A percentile compares a stretch with the other conserved stretches of the same genome.
These are phyloP conservation scores for Ceratobasidium sp. DNA, from an alignment of 1,284 basidiomycete species.

Conservation along the genomic window DNA sequence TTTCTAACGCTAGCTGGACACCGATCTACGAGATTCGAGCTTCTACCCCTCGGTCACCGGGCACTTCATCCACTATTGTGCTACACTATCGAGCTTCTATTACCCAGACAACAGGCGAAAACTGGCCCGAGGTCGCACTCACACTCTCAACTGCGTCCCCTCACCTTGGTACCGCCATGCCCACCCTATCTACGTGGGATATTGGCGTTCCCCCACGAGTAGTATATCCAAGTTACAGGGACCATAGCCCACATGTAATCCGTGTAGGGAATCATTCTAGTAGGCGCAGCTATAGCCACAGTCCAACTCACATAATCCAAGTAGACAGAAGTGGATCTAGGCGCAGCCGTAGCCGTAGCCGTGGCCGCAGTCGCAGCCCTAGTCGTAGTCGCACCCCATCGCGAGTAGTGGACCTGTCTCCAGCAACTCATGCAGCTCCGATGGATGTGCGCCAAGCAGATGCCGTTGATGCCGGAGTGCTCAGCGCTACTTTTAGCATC, in stretches of 20 bases:
- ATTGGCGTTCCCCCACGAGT: constrained; percentile 20
- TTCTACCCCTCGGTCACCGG: constrained; percentile 47
- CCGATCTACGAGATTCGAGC: constrained; percentile 46
- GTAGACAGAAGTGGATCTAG: too few relatives aligned
- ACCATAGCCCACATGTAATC: too few relatives aligned
- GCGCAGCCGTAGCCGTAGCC: too few relatives aligned
- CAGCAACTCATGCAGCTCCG: too few relatives aligned
- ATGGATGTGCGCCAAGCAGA: constrained; percentile 12
- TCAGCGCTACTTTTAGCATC: constrained; percentile 40
- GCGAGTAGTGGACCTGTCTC: neutral
- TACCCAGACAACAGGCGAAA: constrained; percentile 43
- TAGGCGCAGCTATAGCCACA: neutral
- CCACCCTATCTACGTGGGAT: constrained; percentile 36
- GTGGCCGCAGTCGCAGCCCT: neutral
- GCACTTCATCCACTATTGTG: constrained; percentile 32
- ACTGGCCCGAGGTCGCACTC: constrained; percentile 43
- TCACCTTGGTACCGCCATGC: constrained; percentile 41
- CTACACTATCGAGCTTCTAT: constrained; percentile 46
- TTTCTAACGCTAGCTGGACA: constrained; percentile 44
- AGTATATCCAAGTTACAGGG: neutral
- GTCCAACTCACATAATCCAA: too few relatives aligned
- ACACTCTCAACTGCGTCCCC: constrained; percentile 44
- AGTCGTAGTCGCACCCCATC: neutral
- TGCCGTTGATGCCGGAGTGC: constrained; percentile 34
- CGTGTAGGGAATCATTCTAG: too few relatives aligned